Conservation (phyloP, 108 stramenopile species). For the Schizochytrium sp. region DNA sequence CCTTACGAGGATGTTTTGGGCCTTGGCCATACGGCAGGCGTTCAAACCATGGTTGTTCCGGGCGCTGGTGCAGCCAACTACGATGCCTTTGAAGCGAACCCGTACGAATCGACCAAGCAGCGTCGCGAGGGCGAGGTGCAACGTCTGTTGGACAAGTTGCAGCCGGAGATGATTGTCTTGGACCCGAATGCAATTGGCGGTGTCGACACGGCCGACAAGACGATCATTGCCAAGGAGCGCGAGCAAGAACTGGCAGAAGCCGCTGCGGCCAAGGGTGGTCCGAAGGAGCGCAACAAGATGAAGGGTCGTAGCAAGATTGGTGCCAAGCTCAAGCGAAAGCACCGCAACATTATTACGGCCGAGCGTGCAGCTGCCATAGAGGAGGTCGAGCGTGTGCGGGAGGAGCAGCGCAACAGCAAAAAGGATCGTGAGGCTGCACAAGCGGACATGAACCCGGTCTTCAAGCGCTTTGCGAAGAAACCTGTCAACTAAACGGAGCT, state of each 20-base stretch:
- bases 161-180: slow-evolving; percentile 84
- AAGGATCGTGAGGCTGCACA: not conserved
- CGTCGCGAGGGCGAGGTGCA: slow-evolving; percentile 89
- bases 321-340: slow-evolving; percentile 77
- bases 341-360: slow-evolving; percentile 79
- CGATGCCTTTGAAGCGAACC: slow-evolving; percentile 84
- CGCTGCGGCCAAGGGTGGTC: slow-evolving; percentile 16
- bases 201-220: slow-evolving; percentile 68
- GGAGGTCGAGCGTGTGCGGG: not conserved
- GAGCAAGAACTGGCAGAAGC: slow-evolving; percentile 34
- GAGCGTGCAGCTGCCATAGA: slow-evolving; percentile 24
- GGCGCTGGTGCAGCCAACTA: slow-evolving; percentile 90
- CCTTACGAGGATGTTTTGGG: slow-evolving; percentile 95
- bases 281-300: slow-evolving; percentile 38
- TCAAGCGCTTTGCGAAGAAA: not conserved
- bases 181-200: slow-evolving; percentile 77
- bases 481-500: no score
- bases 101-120: slow-evolving; percentile 76
- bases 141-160: slow-evolving; percentile 82
- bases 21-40: slow-evolving; percentile 78
- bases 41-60: slow-evolving; percentile 83
- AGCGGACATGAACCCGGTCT: not conserved
- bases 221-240: slow-evolving; percentile 39
- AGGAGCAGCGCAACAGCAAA: not conserved
- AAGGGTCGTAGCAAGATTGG: slow-evolving; percentile 92